Evolutionary conservation across 192 early-diverging fungal species (phyloP).

Genomic region (Rhizoclosmatium sp.): DNA sequence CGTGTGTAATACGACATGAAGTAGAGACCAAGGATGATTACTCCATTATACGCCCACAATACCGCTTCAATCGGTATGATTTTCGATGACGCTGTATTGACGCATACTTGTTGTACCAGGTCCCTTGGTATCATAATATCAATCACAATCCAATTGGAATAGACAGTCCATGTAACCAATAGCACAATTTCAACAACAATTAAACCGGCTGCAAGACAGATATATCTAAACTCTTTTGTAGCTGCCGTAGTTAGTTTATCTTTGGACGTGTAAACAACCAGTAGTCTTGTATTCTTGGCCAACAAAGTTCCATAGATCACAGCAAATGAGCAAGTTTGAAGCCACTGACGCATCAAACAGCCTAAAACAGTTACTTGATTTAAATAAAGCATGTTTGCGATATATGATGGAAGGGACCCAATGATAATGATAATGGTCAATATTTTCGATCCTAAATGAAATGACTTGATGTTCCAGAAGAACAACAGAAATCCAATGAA

Average conservation of each 20-base stretch:
- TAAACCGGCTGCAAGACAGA: too few relatives aligned
- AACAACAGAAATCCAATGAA: neutral
- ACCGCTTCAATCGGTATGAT: too few relatives aligned
- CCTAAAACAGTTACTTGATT: neutral
- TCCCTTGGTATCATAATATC: too few relatives aligned
- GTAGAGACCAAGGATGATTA: too few relatives aligned
- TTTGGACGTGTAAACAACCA: neutral
- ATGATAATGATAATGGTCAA: neutral
- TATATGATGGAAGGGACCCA: neutral
- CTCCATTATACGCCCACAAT: too few relatives aligned
- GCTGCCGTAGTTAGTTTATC: neutral
- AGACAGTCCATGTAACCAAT: too few relatives aligned
- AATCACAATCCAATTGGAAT: too few relatives aligned
- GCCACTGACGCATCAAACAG: neutral
- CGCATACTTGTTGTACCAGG: too few relatives aligned
- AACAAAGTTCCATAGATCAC: neutral
- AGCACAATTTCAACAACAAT: too few relatives aligned
- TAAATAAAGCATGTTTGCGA: neutral
- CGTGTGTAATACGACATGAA: too few relatives aligned
- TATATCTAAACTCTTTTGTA: too few relatives aligned
- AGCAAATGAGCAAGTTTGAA: neutral
- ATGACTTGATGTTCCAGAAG: neutral
- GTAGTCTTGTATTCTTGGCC: neutral
- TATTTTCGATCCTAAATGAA: neutral
- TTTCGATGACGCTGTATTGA: too few relatives aligned